Evolutionary conservation across 371 early-diverging fungal genomes (phyloP), one percentile per base, ranked within the genome.

Genomic region (Mortierella sp.): DNA sequence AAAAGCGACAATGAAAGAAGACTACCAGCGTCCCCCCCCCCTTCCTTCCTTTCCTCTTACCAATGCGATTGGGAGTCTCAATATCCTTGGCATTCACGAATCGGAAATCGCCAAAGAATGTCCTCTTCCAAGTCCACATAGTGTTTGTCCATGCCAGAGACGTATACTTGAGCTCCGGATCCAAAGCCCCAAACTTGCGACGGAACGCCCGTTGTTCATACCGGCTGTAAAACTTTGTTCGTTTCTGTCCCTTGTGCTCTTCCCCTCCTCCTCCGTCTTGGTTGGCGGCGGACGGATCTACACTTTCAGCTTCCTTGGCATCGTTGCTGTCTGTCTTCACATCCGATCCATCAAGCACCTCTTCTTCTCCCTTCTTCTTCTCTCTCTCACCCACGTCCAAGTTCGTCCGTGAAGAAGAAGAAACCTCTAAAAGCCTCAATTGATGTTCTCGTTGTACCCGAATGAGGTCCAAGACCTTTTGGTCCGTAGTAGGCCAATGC

Each of bases 121-220:
- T 76, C 9, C 78, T 47, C 45, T 76, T 76, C 78, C 78, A 76
- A 23, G 38, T 70, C 78, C 78, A 76, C 3, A 66, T n/a, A 9
- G 78, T 76, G 48, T 76, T 76, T 30, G 78, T 76, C 78, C 78
- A 76, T 3, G 66, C 58, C 30, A 76, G 48, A 9, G 78, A 66
- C 0, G 78, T 70, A 51, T 62, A 66, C 34, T 54, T 54, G 9
- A 76, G 52, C 26, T 61, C 59, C 7, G 78, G 78, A 21, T 76
- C 78, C 42, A 76, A 49, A 0, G 61, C 49, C 0, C 49, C 55
- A 56, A 76, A 76, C 59, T 57, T 61, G 8, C 78, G 70, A 23
- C 70, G 70, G 47, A 65, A 59, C 4, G 70, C 78, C 5, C 78
- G 78, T 34, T 76, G 78, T 38, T 70, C 70, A 24, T 61, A 66